A percentile compares a stretch with the other conserved stretches of the same genome.
Conservation (phyloP, 108 stramenopile genomes). For the Cylindrotheca closterium region DNA sequence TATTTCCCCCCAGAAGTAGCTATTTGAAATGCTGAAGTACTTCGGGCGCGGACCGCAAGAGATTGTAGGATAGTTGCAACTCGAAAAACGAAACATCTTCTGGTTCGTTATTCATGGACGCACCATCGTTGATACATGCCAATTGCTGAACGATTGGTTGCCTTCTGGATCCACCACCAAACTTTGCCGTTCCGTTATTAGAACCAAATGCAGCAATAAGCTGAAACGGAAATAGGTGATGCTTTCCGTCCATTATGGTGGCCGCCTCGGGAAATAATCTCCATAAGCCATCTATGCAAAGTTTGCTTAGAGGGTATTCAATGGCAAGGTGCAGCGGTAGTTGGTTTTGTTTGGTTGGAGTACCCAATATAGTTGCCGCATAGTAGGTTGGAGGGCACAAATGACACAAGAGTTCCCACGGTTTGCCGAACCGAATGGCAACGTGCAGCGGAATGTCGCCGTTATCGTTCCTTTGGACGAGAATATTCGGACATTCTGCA, state of each 20-base stretch:
- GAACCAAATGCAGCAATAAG: slow-evolving; percentile 1
- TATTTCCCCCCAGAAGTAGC: too few relatives aligned
- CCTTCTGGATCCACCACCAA: too few relatives aligned
- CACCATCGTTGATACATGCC: too few relatives aligned
- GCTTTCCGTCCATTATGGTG: not conserved
- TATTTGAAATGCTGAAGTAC: too few relatives aligned
- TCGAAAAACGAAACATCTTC: too few relatives aligned
- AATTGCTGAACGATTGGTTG: too few relatives aligned
- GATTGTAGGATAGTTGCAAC: too few relatives aligned
- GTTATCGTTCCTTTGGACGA: not conserved
- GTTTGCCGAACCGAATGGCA: not conserved
- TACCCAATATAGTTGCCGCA: not conserved
- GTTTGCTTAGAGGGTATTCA: not conserved
- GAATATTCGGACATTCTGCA: not conserved
- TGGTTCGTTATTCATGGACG: too few relatives aligned
- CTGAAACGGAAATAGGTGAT: slow-evolving; percentile 6
- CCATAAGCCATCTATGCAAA: slow-evolving; percentile 1
- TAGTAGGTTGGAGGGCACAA: not conserved
- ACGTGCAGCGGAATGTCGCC: slow-evolving; percentile 8
- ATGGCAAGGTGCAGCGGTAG: slow-evolving; percentile 7
- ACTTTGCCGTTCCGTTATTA: too few relatives aligned
- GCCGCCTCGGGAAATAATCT: slow-evolving; percentile 6
- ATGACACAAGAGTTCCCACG: not conserved
- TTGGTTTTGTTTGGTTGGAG: not conserved
- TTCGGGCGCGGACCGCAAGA: too few relatives aligned